Base-by-base conservation (phyloP, 345 rosid species). In the Eucalyptus decipiens region DNA sequence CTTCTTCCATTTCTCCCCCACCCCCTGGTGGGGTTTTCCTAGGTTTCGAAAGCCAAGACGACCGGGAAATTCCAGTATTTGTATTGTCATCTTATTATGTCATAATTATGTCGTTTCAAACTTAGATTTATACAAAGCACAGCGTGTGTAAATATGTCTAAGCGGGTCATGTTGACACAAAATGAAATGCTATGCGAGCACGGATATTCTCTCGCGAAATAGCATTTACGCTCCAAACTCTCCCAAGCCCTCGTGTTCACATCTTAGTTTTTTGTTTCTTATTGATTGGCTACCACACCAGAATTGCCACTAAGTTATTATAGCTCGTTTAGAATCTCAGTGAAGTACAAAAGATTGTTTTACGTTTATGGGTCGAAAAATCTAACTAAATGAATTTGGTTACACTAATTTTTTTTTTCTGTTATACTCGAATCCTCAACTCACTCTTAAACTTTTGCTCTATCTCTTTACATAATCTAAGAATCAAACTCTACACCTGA, bases 391-490 rank as follows among this genome's bases (percentile, higher is more conserved):
- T 51, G 54, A 51, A 51, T 51, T 51, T 17, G 8, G 54, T 51
- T 51, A 51, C 54, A 51, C 54, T 51, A 17, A 51, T 16, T 50
- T 51, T 50, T 47, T 47, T 51, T 51, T 19, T 51, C 21, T 51
- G 0, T 17, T 51, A 17, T 3, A 6, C 0, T 51, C 4, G 17
- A 3, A 51, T 51, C 0, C 1, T 51, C 4, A 51, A 51, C 54
- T 17, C 21, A 6, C 54, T 17, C 2, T 51, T 51, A 51, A 51
- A 51, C 21, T 51, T 51, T 51, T 51, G 1, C 1, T 3, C 1
- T 0, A 0, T 17, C 54, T 51, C 8, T 51, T 17, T 51, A 51
- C 4, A 51, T 17, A 6, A 51, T 3, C 0, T 17, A 9, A 51
- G 8, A 51, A 51, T 51, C 3, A 9, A 51, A 51, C 2, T 51